Evolutionary conservation across 164 flowering plant genomes (phyloP).

Genomic region (Nymphaea colorata): DNA sequence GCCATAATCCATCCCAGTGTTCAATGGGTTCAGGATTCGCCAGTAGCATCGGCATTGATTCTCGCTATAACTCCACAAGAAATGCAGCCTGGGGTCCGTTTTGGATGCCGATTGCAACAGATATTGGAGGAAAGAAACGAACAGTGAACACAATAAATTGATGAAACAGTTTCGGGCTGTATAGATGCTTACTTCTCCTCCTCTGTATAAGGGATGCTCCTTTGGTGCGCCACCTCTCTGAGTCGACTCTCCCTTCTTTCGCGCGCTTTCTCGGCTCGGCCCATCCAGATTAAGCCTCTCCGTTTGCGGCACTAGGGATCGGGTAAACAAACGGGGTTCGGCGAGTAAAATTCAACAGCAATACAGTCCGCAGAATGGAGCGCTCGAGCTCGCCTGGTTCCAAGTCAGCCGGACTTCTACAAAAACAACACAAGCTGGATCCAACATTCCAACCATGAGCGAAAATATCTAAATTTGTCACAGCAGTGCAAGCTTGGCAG

Average conservation of each 20-base stretch:
- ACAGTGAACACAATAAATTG: neutral
- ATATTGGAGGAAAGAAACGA: neutral
- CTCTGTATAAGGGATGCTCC: slow-evolving; percentile 57
- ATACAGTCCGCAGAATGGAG: no score
- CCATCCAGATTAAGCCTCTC: no score
- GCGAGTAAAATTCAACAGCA: no score
- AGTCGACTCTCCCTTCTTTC: slow-evolving; percentile 22
- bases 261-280: slow-evolving; percentile 18
- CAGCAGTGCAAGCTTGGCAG: no score
- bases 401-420: no score
- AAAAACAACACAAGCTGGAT: no score
- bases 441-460: no score
- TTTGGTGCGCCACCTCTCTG: slow-evolving; percentile 8
- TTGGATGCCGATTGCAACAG: neutral
- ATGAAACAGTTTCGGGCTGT: neutral
- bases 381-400: no score
- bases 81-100: neutral
- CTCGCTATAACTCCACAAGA: neutral
- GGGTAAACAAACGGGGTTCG: no score
- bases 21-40: neutral
- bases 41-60: neutral
- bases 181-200: slow-evolving; percentile 28
- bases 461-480: no score
- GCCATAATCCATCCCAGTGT: neutral
- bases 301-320: no score